A percentile compares a stretch with the other conserved stretches of the same genome.
Evolutionary conservation across 2,329 filamentous ascomycete genomes (phyloP).

Genomic region (Aspergillus persii): DNA sequence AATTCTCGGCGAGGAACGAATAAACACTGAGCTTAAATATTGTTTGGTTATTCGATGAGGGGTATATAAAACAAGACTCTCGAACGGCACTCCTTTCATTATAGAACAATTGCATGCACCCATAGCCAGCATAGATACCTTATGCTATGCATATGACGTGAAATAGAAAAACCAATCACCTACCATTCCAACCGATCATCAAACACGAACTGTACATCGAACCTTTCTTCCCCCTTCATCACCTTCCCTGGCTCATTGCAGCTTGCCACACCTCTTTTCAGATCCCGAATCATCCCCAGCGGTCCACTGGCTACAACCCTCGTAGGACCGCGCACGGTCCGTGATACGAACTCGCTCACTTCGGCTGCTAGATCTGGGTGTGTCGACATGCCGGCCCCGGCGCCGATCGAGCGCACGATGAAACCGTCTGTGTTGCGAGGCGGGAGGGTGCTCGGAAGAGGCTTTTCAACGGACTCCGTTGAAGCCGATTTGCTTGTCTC

Average conservation of each 20-base stretch:
- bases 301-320: conserved; percentile 62
- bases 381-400: not conserved
- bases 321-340: conserved; percentile 49
- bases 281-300: conserved; percentile 57
- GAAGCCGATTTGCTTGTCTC: not conserved
- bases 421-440: not conserved
- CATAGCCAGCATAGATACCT: not conserved
- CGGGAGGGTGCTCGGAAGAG: not conserved
- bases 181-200: conserved; percentile 55
- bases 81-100: too few species aligned
- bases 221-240: conserved; percentile 58
- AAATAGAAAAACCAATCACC: not conserved
- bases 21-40: too few species aligned
- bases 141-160: not conserved
- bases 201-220: conserved; percentile 56
- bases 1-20: too few species aligned
- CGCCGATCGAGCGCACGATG: conserved; percentile 11
- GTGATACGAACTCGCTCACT: conserved; percentile 46
- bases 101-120: not conserved
- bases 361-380: conserved; percentile 45
- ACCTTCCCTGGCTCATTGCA: conserved; percentile 55
- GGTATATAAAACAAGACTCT: too few species aligned
- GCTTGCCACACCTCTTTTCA: conserved; percentile 54
- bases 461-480: not conserved
- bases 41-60: too few species aligned